Evolutionary conservation across 2,329 filamentous ascomycete species (phyloP).

Genomic region (Paecilomyces fulvus): DNA sequence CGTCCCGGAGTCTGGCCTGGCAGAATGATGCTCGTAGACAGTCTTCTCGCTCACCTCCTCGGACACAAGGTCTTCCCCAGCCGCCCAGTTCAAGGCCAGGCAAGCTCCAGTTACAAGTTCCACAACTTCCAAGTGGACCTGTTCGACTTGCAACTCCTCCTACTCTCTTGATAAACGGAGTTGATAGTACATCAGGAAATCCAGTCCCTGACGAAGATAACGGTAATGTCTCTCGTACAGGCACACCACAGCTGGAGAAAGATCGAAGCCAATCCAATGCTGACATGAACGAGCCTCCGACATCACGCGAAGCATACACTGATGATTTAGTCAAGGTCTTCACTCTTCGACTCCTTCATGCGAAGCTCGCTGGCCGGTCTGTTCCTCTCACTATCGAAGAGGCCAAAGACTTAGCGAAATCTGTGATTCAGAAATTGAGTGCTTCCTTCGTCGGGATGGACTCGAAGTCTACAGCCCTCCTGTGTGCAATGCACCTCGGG

Average conservation of each 20-base stretch:
- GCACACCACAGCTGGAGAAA: conserved; percentile 1
- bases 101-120: conserved; percentile 37
- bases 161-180: conserved; percentile 31
- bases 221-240: conserved; percentile 9
- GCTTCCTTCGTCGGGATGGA: conserved; percentile 20
- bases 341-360: conserved; percentile 22
- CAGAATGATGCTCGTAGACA: conserved; percentile 26
- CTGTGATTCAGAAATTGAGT: conserved; percentile 22
- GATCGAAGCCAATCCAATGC: background rate
- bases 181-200: conserved; percentile 13
- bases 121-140: conserved; percentile 30
- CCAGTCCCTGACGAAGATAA: conserved; percentile 9
- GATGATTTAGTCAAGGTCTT: conserved; percentile 25
- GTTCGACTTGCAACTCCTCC: conserved; percentile 37
- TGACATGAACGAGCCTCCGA: background rate
- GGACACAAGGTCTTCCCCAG: conserved; percentile 9
- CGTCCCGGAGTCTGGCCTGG: conserved; percentile 36
- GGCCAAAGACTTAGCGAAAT: conserved; percentile 21
- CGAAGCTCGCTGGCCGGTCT: conserved; percentile 19
- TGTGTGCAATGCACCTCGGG: conserved; percentile 29
- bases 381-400: conserved; percentile 21
- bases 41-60: conserved; percentile 4
- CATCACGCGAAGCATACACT: conserved; percentile 11
- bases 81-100: conserved; percentile 21
- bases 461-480: conserved; percentile 12